Base-by-base conservation (phyloP, 345 rosid species). In the Lenwebbia sp. region DNA sequence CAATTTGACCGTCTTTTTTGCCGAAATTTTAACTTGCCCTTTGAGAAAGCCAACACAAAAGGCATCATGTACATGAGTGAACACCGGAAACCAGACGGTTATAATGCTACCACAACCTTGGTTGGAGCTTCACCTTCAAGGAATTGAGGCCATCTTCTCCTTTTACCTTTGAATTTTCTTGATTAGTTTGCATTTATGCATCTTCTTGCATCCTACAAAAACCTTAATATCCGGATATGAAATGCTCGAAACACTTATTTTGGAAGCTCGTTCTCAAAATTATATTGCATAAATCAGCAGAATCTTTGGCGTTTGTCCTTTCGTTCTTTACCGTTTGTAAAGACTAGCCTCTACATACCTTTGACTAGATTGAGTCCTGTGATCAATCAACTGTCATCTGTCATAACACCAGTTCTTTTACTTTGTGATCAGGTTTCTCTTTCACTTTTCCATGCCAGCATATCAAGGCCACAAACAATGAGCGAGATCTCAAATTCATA, bases 351-450 rank as follows among this genome's bases (percentile, higher is more conserved):
- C 21, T 25, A 33, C 76, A 8, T 65, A 65, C 13, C 76, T 17
- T 65, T 23, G 19, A 17, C 76, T 30, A 65, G 25, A 65, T 33
- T 33, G 23, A 65, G 25, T 33, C 76, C 76, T 33, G 76, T 65
- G 76, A 65, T 37, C 13, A 65, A 37, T 65, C 76, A 17, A 33
- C 37, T 12, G 10, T 65, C 76, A 62, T 33, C 78, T 70, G 78
- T 70, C 78, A 65, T 70, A 37, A 70, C 78, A 70, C 13, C 54
- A 41, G 25, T 56, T 37, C 60, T 74, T 56, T 37, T 37, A 28
- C 84, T 83, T 57, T 28, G 23, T 51, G 78, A 23, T 26, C 84
- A 91, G 91, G 89, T 86, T 50, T 86, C 88, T 15, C 49, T 41
- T 85, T 74, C 85, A 8, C 44, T 85, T 23, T 70, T 70, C 78